Base-by-base conservation (phyloP, 2,329 filamentous ascomycete species). In the Fusarium tuaranense region DNA sequence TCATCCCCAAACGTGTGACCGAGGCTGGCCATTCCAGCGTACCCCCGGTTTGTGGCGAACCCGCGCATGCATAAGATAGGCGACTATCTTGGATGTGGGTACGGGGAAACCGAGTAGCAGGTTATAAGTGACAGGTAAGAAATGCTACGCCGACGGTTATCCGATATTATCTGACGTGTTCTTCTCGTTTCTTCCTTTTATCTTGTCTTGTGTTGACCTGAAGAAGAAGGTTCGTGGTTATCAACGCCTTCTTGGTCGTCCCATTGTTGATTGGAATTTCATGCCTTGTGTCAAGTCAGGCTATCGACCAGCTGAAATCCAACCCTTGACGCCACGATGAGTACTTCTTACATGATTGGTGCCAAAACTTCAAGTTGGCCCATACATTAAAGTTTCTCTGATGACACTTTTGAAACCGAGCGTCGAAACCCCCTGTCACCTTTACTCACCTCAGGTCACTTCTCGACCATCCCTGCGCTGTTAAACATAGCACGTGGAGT, bases 361-460 rank as follows among this genome's bases (percentile, higher is more conserved):
- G 57, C 34, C 20, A 60, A 60, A 60, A 41, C 57, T 22, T 5
- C 4, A 2, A 39, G 20, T 9, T n/a, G 36, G 57, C 25, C 57
- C 57, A 60, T 60, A 41, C 36, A 41, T 44, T 60, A 60, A 12
- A 60, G 22, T 60, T 60, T 53, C 36, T 60, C 25, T 60, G 14
- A 41, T 6, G 57, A 41, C 22, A 18, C 22, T n/a, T 41, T 27
- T 60, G 57, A 60, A 60, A 60, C 57, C 16, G 22, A 27, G 57
- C 34, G 34, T 60, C 9, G 25, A 13, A 10, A 60, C 27, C 20
- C 57, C 36, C 22, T 39, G 22, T 38, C 25, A 30, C 25, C 48
- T 13, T 53, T 18, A 4, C 25, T n/a, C 25, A 53, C 48, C 22
- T 27, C 44, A 27, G 44, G 44, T 53, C 48, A 30, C 48, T 18